Conservation (phyloP, 768 basidiomycete species). For the Daedaleopsis sinensis region DNA sequence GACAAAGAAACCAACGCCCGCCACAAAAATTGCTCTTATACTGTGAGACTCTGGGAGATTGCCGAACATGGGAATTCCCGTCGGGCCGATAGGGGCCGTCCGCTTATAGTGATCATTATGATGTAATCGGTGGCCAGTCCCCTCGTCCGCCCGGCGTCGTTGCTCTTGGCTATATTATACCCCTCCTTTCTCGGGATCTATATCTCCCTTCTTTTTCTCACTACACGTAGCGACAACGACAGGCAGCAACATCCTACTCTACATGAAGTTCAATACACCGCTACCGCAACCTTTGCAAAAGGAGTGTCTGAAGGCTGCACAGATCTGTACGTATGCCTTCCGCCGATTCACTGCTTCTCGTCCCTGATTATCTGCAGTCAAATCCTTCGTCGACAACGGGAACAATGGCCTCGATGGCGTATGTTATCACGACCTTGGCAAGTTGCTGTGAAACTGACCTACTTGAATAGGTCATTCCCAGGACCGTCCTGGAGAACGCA, state of each 20-base stretch:
- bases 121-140: constrained; percentile 12
- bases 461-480: constrained; percentile 52
- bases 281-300: constrained; percentile 68
- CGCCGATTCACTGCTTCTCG: background rate
- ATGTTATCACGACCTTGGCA: constrained; percentile 23
- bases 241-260: constrained; percentile 5
- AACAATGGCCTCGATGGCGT: constrained; percentile 88
- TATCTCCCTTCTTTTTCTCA: constrained; percentile 2
- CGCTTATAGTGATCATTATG: constrained; percentile 7
- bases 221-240: background rate
- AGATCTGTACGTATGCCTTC: constrained; percentile 64
- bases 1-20: constrained; percentile 5
- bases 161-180: constrained; percentile 4
- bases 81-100: background rate
- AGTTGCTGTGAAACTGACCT: background rate
- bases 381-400: constrained; percentile 78
- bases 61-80: constrained; percentile 7
- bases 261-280: constrained; percentile 54
- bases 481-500: constrained; percentile 56
- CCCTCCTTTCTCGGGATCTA: background rate
- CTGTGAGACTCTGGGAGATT: too few species aligned
- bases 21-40: constrained; percentile 18
- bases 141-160: background rate
- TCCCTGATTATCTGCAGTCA: constrained; percentile 49
- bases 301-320: constrained; percentile 86